Conservation (phyloP, 768 basidiomycete species). For the Lentinula boryana region DNA sequence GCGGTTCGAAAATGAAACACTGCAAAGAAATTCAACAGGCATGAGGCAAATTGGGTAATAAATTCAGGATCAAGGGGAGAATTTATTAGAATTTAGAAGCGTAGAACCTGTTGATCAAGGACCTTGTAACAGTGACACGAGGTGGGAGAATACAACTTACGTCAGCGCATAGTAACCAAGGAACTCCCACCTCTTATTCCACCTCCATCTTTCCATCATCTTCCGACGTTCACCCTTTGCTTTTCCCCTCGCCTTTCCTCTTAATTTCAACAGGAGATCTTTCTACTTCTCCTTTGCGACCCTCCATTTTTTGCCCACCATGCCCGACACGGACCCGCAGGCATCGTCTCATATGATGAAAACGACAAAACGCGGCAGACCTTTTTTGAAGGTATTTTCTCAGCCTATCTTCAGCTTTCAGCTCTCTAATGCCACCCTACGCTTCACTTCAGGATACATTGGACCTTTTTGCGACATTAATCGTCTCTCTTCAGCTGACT, state of each 20-base stretch:
- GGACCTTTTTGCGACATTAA: slow-evolving; percentile 94
- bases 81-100: background rate
- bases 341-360: slow-evolving; percentile 96
- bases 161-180: background rate
- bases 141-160: background rate
- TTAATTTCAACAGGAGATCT: slow-evolving; percentile 10
- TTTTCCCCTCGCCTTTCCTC: slow-evolving; percentile 9
- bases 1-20: background rate
- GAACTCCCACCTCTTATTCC: slow-evolving; percentile 17
- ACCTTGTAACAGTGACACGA: background rate
- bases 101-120: background rate
- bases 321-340: slow-evolving; percentile 41
- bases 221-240: slow-evolving; percentile 27
- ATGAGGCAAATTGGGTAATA: background rate
- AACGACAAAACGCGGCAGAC: slow-evolving; percentile 92
- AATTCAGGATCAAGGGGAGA: slow-evolving; percentile 2
- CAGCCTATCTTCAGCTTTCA: slow-evolving; percentile 10
- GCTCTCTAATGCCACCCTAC: background rate
- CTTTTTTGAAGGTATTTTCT: slow-evolving; percentile 76
- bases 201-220: slow-evolving; percentile 22
- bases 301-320: slow-evolving; percentile 18
- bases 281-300: slow-evolving; percentile 16
- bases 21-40: background rate
- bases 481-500: slow-evolving; percentile 86
- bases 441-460: slow-evolving; percentile 73